Percentiles rank a stretch among this genome's conserved stretches.
These are phyloP conservation scores for Avena sativa DNA, from an alignment of 176 grass and related monocot species.

Conservation along the genomic window DNA sequence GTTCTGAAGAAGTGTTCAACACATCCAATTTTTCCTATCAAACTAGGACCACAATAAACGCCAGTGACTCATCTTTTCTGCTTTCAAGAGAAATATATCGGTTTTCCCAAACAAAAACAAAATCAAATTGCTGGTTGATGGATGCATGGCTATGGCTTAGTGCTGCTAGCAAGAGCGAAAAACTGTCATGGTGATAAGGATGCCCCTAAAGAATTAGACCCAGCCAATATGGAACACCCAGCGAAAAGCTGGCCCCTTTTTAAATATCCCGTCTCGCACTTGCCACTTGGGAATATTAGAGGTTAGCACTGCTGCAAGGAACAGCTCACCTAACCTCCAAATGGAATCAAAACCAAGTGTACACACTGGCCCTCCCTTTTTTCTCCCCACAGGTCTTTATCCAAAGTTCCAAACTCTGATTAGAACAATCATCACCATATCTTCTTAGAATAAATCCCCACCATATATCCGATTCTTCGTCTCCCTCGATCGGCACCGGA, in stretches of 20 bases:
- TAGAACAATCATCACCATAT: conserved; percentile 16
- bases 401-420: conserved; percentile 25
- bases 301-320: conserved; percentile 55
- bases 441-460: conserved; percentile 8
- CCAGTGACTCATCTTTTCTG: not conserved
- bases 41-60: not conserved
- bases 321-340: conserved; percentile 59
- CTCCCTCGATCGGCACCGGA: not conserved
- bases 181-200: conserved; percentile 41
- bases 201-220: conserved; percentile 27
- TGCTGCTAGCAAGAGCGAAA: not conserved
- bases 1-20: not conserved
- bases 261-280: conserved; percentile 34
- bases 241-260: conserved; percentile 28
- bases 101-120: not conserved
- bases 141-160: conserved; percentile 5
- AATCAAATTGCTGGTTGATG: not conserved
- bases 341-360: conserved; percentile 48
- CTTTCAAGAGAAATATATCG: not conserved
- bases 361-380: conserved; percentile 15
- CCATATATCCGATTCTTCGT: not conserved
- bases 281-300: conserved; percentile 31
- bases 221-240: conserved; percentile 32
- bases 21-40: not conserved
- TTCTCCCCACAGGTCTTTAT: conserved; percentile 19